phyloP scores from a whole-genome alignment of 257 asterid genomes.

The Prunella vulgaris region DNA sequence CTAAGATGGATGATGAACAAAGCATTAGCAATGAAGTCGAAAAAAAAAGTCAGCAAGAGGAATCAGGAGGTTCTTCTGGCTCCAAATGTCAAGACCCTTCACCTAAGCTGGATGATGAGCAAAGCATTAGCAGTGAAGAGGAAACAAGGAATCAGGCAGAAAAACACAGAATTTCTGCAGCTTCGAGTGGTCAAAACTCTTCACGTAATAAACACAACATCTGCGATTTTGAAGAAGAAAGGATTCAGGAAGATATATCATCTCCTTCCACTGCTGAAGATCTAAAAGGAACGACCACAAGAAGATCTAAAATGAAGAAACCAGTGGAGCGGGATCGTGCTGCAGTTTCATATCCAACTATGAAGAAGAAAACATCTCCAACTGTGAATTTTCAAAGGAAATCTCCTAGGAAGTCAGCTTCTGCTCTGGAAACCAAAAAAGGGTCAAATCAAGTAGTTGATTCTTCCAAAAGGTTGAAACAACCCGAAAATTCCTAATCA shows the following conservation, averaged over 20 bases:
- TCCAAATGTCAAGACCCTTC: constrained; percentile 17
- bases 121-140: background rate
- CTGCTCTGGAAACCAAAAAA: constrained; percentile 17
- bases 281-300: constrained; percentile 25
- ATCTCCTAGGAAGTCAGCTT: constrained; percentile 31
- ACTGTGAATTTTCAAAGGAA: constrained; percentile 24
- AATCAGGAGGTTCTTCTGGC: constrained; percentile 22
- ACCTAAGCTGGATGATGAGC: background rate
- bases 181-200: constrained; percentile 12
- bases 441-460: constrained; percentile 17
- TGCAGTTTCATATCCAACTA: constrained; percentile 14
- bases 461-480: constrained; percentile 24
- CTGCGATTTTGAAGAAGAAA: constrained; percentile 23
- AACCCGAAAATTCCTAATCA: constrained; percentile 17
- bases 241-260: constrained; percentile 24
- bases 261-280: constrained; percentile 25
- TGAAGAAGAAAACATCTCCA: constrained; percentile 17
- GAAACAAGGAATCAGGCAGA: background rate
- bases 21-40: constrained; percentile 13
- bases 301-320: constrained; percentile 26
- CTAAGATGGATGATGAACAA: constrained; percentile 3
- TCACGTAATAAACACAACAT: background rate
- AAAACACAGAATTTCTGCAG: constrained; percentile 8
- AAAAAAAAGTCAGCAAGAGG: constrained; percentile 22
- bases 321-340: constrained; percentile 12